Conservation (phyloP, 805 yeast species). For the Starmerella riodocensis region DNA sequence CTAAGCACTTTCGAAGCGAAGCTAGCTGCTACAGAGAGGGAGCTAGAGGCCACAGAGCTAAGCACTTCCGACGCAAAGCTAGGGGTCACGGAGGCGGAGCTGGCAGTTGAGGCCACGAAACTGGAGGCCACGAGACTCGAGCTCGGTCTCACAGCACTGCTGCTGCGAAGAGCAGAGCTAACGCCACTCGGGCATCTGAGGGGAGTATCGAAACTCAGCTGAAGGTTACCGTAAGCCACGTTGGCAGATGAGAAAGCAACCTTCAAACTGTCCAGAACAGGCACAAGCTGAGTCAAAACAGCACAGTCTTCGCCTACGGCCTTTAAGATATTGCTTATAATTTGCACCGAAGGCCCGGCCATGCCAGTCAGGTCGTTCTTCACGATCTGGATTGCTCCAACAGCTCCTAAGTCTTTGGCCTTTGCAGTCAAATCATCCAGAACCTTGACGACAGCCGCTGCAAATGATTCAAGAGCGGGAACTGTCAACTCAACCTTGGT, state of each 20-base stretch:
- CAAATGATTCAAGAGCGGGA: constrained; percentile 8
- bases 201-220: no score
- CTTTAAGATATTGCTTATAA: constrained; percentile 15
- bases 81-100: no score
- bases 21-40: no score
- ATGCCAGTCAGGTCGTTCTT: constrained; percentile 19
- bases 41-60: no score
- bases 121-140: no score
- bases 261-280: constrained; percentile 10
- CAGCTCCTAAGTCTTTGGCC: constrained; percentile 21
- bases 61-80: no score
- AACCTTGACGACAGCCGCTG: constrained; percentile 14
- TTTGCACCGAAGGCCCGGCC: constrained; percentile 18
- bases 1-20: no score
- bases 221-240: constrained; percentile 12
- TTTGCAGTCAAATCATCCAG: constrained; percentile 19
- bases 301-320: constrained; percentile 15
- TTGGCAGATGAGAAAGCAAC: constrained; percentile 14
- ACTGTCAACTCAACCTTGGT: constrained; percentile 11
- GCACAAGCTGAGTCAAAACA: constrained; percentile 10
- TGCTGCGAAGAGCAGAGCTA: no score
- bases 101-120: no score
- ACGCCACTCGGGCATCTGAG: no score
- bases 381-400: constrained; percentile 21
- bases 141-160: no score